Evolutionary conservation across 192 early-diverging fungal genomes (phyloP), one percentile per base, ranked within the genome.

Genomic region (Umbelopsis isabellina): DNA sequence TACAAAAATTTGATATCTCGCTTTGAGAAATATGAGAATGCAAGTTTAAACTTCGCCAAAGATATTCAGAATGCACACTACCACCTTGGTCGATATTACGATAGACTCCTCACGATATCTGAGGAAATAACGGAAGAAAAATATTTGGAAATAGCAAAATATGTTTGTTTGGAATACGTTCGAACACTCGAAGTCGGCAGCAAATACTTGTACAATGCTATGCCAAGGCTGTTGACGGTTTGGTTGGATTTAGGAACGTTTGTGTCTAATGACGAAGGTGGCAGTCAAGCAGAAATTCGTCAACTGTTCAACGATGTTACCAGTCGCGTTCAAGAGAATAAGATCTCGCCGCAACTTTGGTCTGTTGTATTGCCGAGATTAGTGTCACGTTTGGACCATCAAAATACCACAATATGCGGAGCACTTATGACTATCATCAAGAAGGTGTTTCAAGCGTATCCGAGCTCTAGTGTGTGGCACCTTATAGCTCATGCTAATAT

Each of bases 141-240:
- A 50, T 44, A 68, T 2, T 65, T 61, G 55, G 27, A 25, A 12
- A 61, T 15, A 35, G 55, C 55, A 35, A 35, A 74, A 16, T 49
- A 33, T 16, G 74, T 66, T 12, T 73, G 72, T 45, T 21, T 70
- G 11, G 37, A 75, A 23, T 75, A 74, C 58, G 55, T 66, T n/a
- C 76, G 72, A 46, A 74, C 94, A 0, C 70, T 98, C 12, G 74
- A 83, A 33, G 75, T 80, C 37, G 93, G 96, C 11, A 83, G 90
- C 3, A 85, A 89, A 48, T 97, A 92, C 65, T 86, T 95, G 46
- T 95, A 93, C 75, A 89, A 95, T 71, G 90, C 91, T 6, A 70
- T 98, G 70, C 94, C 96, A 9, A 81, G 92, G 7, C 78, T 98
- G 16, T 75, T 98, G 66, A 97, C 94, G 0, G 75, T 92, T 6